Conservation (phyloP, 768 basidiomycete species). For the Gymnopilus dilepis region DNA sequence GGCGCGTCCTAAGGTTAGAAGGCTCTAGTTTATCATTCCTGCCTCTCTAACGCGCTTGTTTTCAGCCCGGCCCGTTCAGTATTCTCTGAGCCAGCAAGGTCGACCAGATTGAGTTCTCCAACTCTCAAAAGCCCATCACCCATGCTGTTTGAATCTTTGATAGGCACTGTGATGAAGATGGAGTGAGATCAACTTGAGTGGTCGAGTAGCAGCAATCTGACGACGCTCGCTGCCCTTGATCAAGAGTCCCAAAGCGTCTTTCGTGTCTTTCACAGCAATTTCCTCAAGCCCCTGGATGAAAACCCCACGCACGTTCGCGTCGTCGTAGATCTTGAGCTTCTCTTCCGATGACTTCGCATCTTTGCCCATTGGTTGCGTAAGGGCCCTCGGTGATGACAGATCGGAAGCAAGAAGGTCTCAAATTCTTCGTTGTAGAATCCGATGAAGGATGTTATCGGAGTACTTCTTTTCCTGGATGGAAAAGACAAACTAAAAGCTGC, state of each 20-base stretch:
- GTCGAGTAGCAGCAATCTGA: slow-evolving; percentile 95
- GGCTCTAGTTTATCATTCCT: slow-evolving; percentile 97
- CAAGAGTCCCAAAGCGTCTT: slow-evolving; percentile 82
- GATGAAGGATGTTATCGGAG: slow-evolving; percentile 91
- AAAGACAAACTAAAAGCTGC: slow-evolving; percentile 88
- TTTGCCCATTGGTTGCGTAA: slow-evolving; percentile 80
- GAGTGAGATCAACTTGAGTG: slow-evolving; percentile 98
- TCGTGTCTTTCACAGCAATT: slow-evolving; percentile 77
- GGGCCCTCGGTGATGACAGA: slow-evolving; percentile 69
- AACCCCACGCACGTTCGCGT: slow-evolving; percentile 84
- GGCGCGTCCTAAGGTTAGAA: slow-evolving; percentile 95
- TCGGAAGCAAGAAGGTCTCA: slow-evolving; percentile 89
- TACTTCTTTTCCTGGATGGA: slow-evolving; percentile 82
- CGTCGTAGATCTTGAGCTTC: slow-evolving; percentile 92
- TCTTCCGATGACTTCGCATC: slow-evolving; percentile 49
- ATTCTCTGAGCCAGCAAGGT: slow-evolving; percentile 96
- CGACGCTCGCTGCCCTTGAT: slow-evolving; percentile 89
- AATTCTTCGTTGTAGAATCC: slow-evolving; percentile 99
- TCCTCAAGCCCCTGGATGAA: slow-evolving; percentile 97
- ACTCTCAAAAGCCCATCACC: slow-evolving; percentile 91
- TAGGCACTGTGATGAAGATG: slow-evolving; percentile 93
- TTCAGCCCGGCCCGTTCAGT: slow-evolving; percentile 93
- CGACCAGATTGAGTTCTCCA: slow-evolving; percentile 96
- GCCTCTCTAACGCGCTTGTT: slow-evolving; percentile 95
- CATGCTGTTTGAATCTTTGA: slow-evolving; percentile 76